Base-by-base conservation (phyloP, 2,329 filamentous ascomycete species). In the Paraphaeosphaeria sporulosa region DNA sequence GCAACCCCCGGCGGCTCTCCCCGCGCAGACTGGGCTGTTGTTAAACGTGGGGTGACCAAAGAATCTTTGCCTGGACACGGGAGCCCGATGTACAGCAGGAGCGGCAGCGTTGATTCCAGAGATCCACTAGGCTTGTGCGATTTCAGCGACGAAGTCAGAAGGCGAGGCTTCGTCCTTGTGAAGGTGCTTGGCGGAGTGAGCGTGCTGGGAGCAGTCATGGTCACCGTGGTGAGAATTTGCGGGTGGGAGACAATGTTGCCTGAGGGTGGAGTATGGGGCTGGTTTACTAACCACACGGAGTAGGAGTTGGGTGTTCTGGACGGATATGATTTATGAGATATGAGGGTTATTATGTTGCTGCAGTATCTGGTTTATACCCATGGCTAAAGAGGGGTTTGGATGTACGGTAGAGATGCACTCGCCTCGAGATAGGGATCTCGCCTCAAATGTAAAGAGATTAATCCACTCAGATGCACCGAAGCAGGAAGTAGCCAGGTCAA, bases 81-180 rank as follows among this genome's bases (percentile, higher is more conserved):
- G 54, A 53, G 64, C 4, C 61, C 70, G 25, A 57, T 69, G 40
- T 73, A 75, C 51, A 62, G 51, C 10, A 70, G 58, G 47, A 60
- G 60, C n/a, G 58, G 58, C 51, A 70, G 78, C 21, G 66, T 84
- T 50, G 82, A 83, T 66, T 84, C 87, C 36, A 85, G 91, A 60
- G 94, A 97, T 75, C 94, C 94, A 0, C 82, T 97, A 0, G 93
- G 93, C 0, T 76, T 97, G 38, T 83, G 96, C 54, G 84, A 89
- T 62, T 85, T 93, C 64, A 86, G 87, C 2, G 87, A 90, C 21
- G 85, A 87, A 38, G 71, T 96, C 42, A 88, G 85, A 67, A 83
- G 84, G 47, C 85, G 84, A 48, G 86, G 91, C 0, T 89, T 89
- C 81, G 76, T 90, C 49, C 85, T 90, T 0, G 80, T 96, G 40